Percentiles rank a stretch among this genome's conserved stretches.
Conservation (phyloP, 257 asterid genomes). For the Primulina huaijiensis region DNA sequence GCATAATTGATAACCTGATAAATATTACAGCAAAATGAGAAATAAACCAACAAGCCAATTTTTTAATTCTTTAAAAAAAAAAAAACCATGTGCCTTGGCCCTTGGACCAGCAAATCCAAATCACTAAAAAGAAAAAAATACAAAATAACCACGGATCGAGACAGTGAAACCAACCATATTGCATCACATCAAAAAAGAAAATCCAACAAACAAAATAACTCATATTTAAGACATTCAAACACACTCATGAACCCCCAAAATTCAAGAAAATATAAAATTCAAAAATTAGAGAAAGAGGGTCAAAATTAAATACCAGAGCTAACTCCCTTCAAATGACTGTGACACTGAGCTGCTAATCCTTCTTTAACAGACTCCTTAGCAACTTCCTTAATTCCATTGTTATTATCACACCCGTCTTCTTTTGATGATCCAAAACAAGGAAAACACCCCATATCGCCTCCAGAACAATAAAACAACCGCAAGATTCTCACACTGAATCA, state of each 20-base stretch:
- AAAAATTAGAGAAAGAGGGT: neutral
- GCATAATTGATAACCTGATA: neutral
- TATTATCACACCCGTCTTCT: constrained; percentile 36
- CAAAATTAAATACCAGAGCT: constrained; percentile 53
- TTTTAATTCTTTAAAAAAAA: neutral
- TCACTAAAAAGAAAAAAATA: constrained; percentile 1
- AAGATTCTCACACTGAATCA: constrained; percentile 25
- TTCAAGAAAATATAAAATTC: neutral
- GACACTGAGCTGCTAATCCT: constrained; percentile 51
- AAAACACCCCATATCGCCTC: constrained; percentile 73
- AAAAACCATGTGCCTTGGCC: neutral
- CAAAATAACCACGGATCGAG: constrained; percentile 31
- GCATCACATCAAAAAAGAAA: constrained; percentile 21
- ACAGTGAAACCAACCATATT: constrained; percentile 27
- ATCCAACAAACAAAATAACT: constrained; percentile 14
- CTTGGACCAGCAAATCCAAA: constrained; percentile 15
- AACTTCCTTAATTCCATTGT: constrained; percentile 54
- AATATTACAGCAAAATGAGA: constrained; percentile 12
- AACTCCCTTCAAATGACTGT: constrained; percentile 50
- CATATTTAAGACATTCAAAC: constrained; percentile 25
- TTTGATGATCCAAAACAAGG: constrained; percentile 84
- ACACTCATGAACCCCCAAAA: constrained; percentile 21
- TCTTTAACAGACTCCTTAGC: constrained; percentile 67
- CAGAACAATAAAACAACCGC: constrained; percentile 40
- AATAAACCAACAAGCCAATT: neutral